Conservation (phyloP, 805 yeast species). For the Suhomyces vadensis region DNA sequence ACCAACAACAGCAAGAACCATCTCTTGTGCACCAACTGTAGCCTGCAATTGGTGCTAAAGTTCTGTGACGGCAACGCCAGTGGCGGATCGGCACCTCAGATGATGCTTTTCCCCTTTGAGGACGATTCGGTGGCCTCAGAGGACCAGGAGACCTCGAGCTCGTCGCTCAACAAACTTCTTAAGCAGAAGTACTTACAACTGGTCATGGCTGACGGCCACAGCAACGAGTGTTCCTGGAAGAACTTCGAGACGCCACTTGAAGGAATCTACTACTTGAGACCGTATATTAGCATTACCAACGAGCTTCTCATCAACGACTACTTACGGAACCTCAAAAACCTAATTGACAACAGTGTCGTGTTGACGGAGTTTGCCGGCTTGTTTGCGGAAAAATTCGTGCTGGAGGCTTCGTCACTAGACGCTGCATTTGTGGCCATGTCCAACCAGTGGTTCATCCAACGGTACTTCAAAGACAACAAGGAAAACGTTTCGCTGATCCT, state of each 20-base stretch:
- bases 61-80: constrained; percentile 21
- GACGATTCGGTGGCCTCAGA: constrained; percentile 31
- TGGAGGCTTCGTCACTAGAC: neutral
- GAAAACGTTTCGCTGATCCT: constrained; percentile 32
- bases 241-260: constrained; percentile 33
- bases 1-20: constrained; percentile 28
- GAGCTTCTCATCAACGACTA: constrained; percentile 30
- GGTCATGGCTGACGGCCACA: constrained; percentile 29
- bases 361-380: constrained; percentile 14
- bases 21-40: constrained; percentile 36
- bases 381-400: constrained; percentile 8
- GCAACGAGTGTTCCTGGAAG: constrained; percentile 38
- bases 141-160: constrained; percentile 64
- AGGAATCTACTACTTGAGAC: constrained; percentile 37
- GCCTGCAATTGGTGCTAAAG: constrained; percentile 27
- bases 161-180: constrained; percentile 37
- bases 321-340: constrained; percentile 26
- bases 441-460: constrained; percentile 32
- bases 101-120: constrained; percentile 13
- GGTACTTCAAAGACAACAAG: constrained; percentile 34
- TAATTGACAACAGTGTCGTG: constrained; percentile 26
- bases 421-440: constrained; percentile 25
- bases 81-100: neutral
- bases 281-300: constrained; percentile 31
- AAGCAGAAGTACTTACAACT: constrained; percentile 25